phyloP scores from a whole-genome alignment of 257 asterid species.

The Scutellaria baicalensis region DNA sequence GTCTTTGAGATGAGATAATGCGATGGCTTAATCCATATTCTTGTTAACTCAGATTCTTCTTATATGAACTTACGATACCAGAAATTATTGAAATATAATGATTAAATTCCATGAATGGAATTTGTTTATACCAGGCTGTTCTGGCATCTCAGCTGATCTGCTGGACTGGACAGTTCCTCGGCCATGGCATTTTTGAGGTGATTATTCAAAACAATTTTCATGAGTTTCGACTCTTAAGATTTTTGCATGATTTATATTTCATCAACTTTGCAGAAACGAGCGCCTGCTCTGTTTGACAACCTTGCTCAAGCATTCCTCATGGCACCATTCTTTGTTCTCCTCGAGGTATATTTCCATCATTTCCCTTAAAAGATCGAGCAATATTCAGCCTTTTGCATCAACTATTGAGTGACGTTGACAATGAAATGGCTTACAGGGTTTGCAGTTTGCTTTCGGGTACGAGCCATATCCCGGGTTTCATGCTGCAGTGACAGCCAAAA shows the following conservation, averaged over 20 bases:
- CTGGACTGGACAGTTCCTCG: constrained; percentile 92
- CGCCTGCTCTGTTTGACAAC: constrained; percentile 96
- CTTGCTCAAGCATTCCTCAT: constrained; percentile 88
- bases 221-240: background rate
- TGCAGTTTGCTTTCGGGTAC: constrained; percentile 58
- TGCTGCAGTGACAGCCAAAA: constrained; percentile 45
- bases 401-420: background rate
- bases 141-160: constrained; percentile 78
- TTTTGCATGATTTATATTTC: background rate
- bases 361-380: background rate
- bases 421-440: constrained; percentile 32
- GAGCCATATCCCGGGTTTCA: constrained; percentile 93
- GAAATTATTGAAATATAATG: background rate
- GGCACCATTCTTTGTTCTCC: constrained; percentile 91
- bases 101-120: background rate
- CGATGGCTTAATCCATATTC: background rate
- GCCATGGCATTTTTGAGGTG: constrained; percentile 96
- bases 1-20: no score
- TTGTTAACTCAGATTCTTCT: background rate
- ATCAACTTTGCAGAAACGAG: constrained; percentile 62
- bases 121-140: constrained; percentile 48
- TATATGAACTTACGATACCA: background rate
- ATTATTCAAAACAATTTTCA: background rate
- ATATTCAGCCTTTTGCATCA: background rate
- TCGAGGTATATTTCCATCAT: constrained; percentile 49